Base-by-base conservation (phyloP, 1,139 yeast genomes). In the Kodamaea sp. region DNA sequence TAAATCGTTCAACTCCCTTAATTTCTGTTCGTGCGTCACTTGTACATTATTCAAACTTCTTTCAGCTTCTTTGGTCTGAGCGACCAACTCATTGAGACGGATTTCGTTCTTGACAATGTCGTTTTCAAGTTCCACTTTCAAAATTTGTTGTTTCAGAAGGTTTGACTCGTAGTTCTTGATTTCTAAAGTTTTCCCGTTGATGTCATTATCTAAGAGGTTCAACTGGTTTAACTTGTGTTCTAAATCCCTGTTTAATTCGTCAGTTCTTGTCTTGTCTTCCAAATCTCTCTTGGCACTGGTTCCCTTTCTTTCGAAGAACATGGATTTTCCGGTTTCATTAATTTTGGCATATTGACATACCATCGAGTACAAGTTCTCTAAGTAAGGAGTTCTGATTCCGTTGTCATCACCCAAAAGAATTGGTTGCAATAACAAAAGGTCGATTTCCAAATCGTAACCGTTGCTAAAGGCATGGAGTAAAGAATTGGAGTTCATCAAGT, bases 341-440 rank as follows among this genome's bases (percentile, higher is more conserved):
- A 80, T 57, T 44, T 72, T 76, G 37, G 70, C 71, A 38, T 71
- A 73, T 54, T 85, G 95, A 46, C 87, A 80, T 70, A 86, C 67
- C 39, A 83, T 76, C 3, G 96, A 88, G 56, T 87, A 89, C 39
- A 87, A 65, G 50, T 87, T 86, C 60, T 89, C 97, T 58, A 89
- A 70, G 55, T 89, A 89, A 3, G 97, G 96, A 1, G 96, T 86
- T 55, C 86, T 82, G 35, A 88, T 80, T 29, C 85, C 82, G 52
- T 77, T 76, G 56, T 88, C 96, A 60, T 88, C 96, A 12, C 94
- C 95, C 39, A 88, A 66, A 37, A 89, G 66, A 39, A 89, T 89
- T 4, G 96, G 96, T 55, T 88, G 95, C 41, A 89, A 70, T 38
- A 89, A 63, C 31, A 88, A 65, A 52, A 88, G 69, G 59, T 89